These are phyloP conservation scores for Sarocladium strictum DNA, from an alignment of 2,329 filamentous ascomycete species.

Conservation along the genomic window DNA sequence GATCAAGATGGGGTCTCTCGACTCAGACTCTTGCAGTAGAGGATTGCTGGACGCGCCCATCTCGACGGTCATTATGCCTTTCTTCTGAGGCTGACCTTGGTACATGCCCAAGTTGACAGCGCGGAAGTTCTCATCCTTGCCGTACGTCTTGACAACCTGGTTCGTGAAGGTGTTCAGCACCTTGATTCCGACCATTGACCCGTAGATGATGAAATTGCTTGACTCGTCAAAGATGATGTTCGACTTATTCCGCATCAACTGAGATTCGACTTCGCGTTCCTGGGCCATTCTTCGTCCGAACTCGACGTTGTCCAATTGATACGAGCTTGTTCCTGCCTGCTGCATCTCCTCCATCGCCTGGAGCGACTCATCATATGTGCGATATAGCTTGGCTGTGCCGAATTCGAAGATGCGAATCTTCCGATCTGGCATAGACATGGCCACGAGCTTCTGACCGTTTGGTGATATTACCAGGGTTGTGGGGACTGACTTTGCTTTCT, in stretches of 20 bases:
- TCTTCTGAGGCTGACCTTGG: constrained; percentile 92
- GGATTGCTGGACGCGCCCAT: constrained; percentile 97
- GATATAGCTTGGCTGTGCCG: constrained; percentile 75
- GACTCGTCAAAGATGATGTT: constrained; percentile 96
- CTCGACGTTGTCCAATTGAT: constrained; percentile 82
- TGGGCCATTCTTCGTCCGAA: constrained; percentile 83
- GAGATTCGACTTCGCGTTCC: constrained; percentile 78
- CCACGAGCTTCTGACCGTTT: constrained; percentile 77
- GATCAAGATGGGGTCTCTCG: constrained; percentile 82
- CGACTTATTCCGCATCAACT: constrained; percentile 59
- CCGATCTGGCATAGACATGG: constrained; percentile 87
- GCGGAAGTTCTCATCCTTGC: constrained; percentile 81
- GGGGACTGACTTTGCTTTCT: constrained; percentile 84
- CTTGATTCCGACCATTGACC: constrained; percentile 86
- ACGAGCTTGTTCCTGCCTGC: constrained; percentile 76
- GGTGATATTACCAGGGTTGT: constrained; percentile 80
- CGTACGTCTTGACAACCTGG: constrained; percentile 83
- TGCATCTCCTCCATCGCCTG: constrained; percentile 90
- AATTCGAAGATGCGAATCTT: constrained; percentile 95
- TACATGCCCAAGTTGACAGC: constrained; percentile 81
- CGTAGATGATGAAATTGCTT: constrained; percentile 90
- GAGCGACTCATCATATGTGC: constrained; percentile 93
- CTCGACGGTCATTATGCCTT: constrained; percentile 85
- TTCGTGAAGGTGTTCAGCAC: constrained; percentile 96
- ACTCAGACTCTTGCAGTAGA: constrained; percentile 84